Evolutionary conservation across 495 filamentous ascomycete genomes (phyloP).

Genomic region (Xylaria castorea): DNA sequence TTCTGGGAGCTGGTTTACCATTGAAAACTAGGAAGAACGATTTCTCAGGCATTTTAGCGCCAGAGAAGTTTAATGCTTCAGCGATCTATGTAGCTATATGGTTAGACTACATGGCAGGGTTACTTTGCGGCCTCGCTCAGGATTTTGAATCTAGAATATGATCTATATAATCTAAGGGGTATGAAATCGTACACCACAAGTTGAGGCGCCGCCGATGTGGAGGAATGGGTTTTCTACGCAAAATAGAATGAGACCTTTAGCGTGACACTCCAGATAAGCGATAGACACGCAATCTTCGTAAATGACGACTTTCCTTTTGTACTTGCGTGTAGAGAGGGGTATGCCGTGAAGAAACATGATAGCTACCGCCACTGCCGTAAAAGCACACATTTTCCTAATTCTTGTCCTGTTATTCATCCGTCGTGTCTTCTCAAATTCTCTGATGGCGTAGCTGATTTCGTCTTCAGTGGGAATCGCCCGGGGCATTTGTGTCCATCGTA

Average conservation of each 20-base stretch:
- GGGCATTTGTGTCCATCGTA: neutral
- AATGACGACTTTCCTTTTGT: neutral
- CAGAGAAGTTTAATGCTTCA: neutral
- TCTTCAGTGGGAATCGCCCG: neutral
- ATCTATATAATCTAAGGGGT: too few species aligned
- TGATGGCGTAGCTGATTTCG: neutral
- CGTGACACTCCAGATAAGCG: neutral
- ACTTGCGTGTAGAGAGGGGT: neutral
- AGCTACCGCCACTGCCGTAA: neutral
- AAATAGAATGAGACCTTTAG: neutral
- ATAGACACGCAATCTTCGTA: neutral
- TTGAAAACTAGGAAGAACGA: neutral
- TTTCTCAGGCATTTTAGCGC: neutral
- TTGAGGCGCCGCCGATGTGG: neutral
- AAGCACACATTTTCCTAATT: neutral
- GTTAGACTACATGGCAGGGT: too few species aligned
- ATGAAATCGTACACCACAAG: neutral
- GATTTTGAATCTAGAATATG: too few species aligned
- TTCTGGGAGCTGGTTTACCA: neutral
- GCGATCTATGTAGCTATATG: neutral
- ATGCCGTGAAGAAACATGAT: neutral
- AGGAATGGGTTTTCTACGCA: neutral
- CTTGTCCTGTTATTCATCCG: neutral
- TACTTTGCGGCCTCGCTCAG: too few species aligned
- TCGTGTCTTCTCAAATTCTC: neutral